phyloP scores from a whole-genome alignment of 1,284 basidiomycete genomes.

The Ceratobasidium sp. region DNA sequence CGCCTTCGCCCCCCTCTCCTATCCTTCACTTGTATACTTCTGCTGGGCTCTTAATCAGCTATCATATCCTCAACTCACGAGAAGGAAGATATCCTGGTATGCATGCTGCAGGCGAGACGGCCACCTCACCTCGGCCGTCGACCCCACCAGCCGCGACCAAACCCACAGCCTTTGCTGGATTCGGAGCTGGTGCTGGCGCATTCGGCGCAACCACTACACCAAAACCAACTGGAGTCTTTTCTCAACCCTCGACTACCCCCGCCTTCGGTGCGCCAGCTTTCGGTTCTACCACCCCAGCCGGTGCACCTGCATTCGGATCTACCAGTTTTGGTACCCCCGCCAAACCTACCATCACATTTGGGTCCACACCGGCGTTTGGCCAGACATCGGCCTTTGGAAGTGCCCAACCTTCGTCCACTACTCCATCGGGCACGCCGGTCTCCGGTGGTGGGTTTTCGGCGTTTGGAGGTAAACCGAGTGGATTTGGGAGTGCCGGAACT shows the following conservation, averaged over 20 bases:
- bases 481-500: not conserved
- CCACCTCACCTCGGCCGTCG: not conserved
- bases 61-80: constrained; percentile 70
- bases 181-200: constrained; percentile 32
- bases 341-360: constrained; percentile 42
- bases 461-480: constrained; percentile 14
- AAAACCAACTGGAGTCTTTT: constrained; percentile 17
- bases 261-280: constrained; percentile 36
- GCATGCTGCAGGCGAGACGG: constrained; percentile 42
- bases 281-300: constrained; percentile 18
- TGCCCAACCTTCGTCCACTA: constrained; percentile 2
- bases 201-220: constrained; percentile 49
- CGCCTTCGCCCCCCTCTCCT: constrained; percentile 64
- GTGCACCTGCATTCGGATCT: constrained; percentile 11
- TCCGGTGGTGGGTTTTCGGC: constrained; percentile 12
- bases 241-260: constrained; percentile 27
- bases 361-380: constrained; percentile 43
- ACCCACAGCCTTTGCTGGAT: constrained; percentile 16
- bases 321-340: constrained; percentile 22
- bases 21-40: constrained; percentile 79
- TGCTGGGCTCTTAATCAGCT: constrained; percentile 80
- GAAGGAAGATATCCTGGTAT: constrained; percentile 64
- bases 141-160: constrained; percentile 14
- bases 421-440: not conserved
- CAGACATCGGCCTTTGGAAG: constrained; percentile 41